Evolutionary conservation across 352 stramenopile species (phyloP).

Genomic region (Thraustotheca clavata): DNA sequence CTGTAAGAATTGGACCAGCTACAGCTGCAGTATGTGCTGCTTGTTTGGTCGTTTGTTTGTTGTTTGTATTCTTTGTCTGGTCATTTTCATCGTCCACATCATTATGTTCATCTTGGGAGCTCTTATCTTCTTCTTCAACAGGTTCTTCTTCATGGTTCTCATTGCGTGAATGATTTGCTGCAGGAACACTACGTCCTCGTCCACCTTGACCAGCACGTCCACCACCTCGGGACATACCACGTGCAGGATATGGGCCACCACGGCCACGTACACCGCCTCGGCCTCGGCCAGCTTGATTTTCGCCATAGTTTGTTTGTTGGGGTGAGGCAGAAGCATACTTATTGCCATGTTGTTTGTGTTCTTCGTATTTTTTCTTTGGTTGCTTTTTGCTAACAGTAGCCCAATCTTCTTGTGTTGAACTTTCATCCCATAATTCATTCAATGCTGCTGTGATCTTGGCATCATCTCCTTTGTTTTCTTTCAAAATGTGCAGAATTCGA

Average conservation of each 20-base stretch:
- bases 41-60: slow-evolving; percentile 1
- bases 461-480: slow-evolving; percentile 63
- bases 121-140: slow-evolving; percentile 1
- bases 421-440: slow-evolving; percentile 78
- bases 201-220: background rate
- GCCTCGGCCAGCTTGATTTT: slow-evolving; percentile 27
- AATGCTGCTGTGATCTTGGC: slow-evolving; percentile 62
- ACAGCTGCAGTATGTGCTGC: slow-evolving; percentile 28
- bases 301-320: slow-evolving; percentile 32
- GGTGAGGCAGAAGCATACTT: background rate
- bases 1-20: slow-evolving; percentile 41
- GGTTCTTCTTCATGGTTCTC: slow-evolving; percentile 40
- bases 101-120: slow-evolving; percentile 7
- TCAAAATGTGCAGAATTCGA: slow-evolving; percentile 59
- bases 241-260: slow-evolving; percentile 22
- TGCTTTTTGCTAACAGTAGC: slow-evolving; percentile 70
- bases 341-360: slow-evolving; percentile 6
- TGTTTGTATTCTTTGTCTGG: slow-evolving; percentile 26
- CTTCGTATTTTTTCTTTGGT: slow-evolving; percentile 50
- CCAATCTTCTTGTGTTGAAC: slow-evolving; percentile 54
- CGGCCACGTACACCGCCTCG: slow-evolving; percentile 27
- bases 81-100: slow-evolving; percentile 25
- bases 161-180: slow-evolving; percentile 22
- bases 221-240: slow-evolving; percentile 7
- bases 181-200: slow-evolving; percentile 6